Percentiles rank a stretch among this genome's conserved stretches.
These are phyloP conservation scores for Trypanosoma melophagium DNA, from an alignment of 208 protist genomes.

Conservation along the genomic window DNA sequence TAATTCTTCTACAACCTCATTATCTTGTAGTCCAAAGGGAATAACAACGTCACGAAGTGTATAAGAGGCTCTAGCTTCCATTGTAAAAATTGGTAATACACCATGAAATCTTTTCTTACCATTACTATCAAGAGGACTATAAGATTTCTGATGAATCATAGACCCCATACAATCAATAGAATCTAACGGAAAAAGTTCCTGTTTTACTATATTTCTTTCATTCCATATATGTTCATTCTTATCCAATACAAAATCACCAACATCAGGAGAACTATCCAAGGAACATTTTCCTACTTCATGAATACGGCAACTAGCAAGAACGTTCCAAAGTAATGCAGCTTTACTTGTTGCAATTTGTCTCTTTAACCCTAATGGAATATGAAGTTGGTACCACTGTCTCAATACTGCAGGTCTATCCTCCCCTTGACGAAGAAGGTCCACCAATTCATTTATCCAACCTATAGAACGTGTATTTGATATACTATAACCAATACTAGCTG, in stretches of 20 bases:
- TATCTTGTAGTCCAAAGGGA: constrained; percentile 22
- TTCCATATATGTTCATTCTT: background rate
- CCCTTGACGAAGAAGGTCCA: constrained; percentile 36
- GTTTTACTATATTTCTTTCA: constrained; percentile 23
- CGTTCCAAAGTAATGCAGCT: constrained; percentile 66
- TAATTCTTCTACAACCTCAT: constrained; percentile 22
- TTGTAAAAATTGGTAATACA: constrained; percentile 25
- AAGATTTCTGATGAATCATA: constrained; percentile 10
- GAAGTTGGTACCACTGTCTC: constrained; percentile 41
- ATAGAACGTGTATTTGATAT: background rate
- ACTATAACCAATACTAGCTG: constrained; percentile 31
- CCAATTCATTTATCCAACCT: constrained; percentile 29
- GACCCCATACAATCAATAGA: constrained; percentile 7
- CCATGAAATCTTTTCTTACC: background rate
- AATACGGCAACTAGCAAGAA: constrained; percentile 70
- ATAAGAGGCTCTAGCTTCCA: constrained; percentile 27
- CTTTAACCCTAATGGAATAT: constrained; percentile 37
- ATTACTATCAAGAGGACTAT: background rate
- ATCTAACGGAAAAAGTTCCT: constrained; percentile 20
- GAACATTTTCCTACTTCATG: constrained; percentile 24
- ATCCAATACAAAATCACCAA: constrained; percentile 63
- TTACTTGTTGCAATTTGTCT: constrained; percentile 34
- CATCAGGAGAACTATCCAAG: constrained; percentile 30
- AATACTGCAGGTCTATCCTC: constrained; percentile 63
- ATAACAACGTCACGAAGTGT: constrained; percentile 33